Evolutionary conservation across 768 basidiomycete species (phyloP), one percentile per base, ranked within the genome.

Genomic region (Kwoniella bestiolae): DNA sequence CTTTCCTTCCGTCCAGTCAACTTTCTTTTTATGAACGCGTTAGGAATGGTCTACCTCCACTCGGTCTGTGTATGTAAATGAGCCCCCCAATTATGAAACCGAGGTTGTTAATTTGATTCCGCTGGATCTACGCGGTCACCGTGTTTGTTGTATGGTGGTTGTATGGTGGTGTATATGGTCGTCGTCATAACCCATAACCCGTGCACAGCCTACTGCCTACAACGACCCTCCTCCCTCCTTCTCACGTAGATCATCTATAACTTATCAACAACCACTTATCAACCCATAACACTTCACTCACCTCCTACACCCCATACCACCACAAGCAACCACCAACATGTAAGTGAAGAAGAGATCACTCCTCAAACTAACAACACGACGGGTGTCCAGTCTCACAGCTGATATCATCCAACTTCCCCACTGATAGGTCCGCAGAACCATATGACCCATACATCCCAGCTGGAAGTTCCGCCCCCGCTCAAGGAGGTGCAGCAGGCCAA

Each of bases 361-460:
- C n/a, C n/a, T n/a, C n/a, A n/a, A n/a, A n/a, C n/a, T n/a, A n/a
- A n/a, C n/a, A n/a, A n/a, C n/a, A n/a, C n/a, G n/a, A n/a, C n/a
- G n/a, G n/a, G n/a, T n/a, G 38, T 3, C 23, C 46, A 12, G 6
- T 32, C 6, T 47, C 6, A 14, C 23, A 45, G 56, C 41, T 41
- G 23, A 44, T 55, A 14, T 18, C 21, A 6, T 21, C 23, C n/a
- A 12, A 57, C 34, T 35, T 25, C 12, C 60, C 44, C 9, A 61
- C 8, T 12, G 28, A 60, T 81, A 95, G 93, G 93, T 92, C 93
- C 80, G 46, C 62, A 60, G 92, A 95, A 84, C 94, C 93, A 79
- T 97, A 97, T 83, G 95, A 98, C 86, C 95, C 95, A 72, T 98
- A 99, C 83, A 86, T 97, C 68, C 94, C 94, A 70, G 89, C 91